Evolutionary conservation across 2,329 filamentous ascomycete genomes (phyloP), one percentile per base, ranked within the genome.

Genomic region (Dothistroma pini): DNA sequence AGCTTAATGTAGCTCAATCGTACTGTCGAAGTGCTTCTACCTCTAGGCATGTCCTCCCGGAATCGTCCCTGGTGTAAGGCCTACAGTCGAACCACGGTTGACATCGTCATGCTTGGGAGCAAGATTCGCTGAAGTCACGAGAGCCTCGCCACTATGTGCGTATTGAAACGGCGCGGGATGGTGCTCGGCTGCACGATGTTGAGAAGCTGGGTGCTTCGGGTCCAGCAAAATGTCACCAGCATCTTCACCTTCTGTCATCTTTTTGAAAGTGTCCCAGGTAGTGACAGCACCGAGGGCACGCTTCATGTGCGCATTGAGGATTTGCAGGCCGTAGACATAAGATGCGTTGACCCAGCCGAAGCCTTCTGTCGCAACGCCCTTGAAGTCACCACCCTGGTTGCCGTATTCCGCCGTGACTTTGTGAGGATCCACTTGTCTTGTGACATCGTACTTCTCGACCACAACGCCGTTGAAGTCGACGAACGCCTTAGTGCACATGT

Each of bases 331-430:
- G 72, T 96, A 96, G 60, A 97, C 90, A 75, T 96, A 99, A 74
- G 93, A 97, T 71, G 95, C 93, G 74, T 99, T 99, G 71, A 97
- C 95, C 95, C 95, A 99, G 56, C 93, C 95, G 73, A 99, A 99
- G 60, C 93, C 93, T 86, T 97, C 93, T 69, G 91, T 91, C 57
- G 93, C 91, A 68, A 96, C 93, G 44, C 93, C 93, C 79, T 96
- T 96, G 79, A 97, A 97, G 74, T 97, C 91, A 54, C 89, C 81
- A 1, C 95, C 95, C 76, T 99, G 95, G 76, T 99, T 99, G 7
- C 95, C 95, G 73, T 99, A 99, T 78, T 99, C 95, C 61, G 93
- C 95, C 75, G 96, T 91, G 12, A 97, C 95, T 64, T 90, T 88
- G 77, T 97, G 95, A 41, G 95, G 93, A 71, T 96, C 93, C 59